phyloP scores from a whole-genome alignment of 805 yeast genomes.

The Kurtzmaniella fragi region DNA sequence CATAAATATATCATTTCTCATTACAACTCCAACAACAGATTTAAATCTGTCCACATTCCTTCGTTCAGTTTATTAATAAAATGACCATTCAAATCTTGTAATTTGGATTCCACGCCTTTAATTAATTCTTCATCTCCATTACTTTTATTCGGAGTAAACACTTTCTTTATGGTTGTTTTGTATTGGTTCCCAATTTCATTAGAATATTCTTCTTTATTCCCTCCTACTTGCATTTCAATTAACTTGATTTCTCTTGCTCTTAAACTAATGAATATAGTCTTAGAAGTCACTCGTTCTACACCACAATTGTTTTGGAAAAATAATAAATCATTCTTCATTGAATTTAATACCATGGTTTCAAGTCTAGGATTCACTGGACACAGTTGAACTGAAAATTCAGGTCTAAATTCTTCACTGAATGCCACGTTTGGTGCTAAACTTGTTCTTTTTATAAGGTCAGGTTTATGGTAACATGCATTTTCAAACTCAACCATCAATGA shows the following conservation, averaged over 20 bases:
- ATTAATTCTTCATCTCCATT: constrained; percentile 27
- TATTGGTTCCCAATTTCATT: constrained; percentile 14
- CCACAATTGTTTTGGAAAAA: constrained; percentile 35
- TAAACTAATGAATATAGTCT: constrained; percentile 38
- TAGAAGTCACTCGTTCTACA: constrained; percentile 24
- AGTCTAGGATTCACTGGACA: constrained; percentile 48
- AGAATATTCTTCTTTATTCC: neutral
- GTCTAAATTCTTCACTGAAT: constrained; percentile 46
- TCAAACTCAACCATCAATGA: no score
- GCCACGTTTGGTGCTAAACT: constrained; percentile 30
- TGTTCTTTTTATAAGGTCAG: no score
- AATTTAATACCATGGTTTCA: constrained; percentile 41
- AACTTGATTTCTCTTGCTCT: constrained; percentile 41
- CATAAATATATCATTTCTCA: no score
- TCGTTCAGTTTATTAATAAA: constrained; percentile 10
- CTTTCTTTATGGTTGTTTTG: constrained; percentile 31
- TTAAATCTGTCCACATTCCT: constrained; percentile 1
- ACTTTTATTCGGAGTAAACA: constrained; percentile 29
- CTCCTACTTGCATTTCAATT: constrained; percentile 34
- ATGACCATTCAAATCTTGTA: constrained; percentile 19
- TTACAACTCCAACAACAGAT: no score
- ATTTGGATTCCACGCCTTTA: constrained; percentile 19
- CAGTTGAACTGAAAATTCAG: constrained; percentile 51
- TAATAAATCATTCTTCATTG: constrained; percentile 52
- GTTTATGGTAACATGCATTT: no score